These are phyloP conservation scores for Adansonia digitata DNA, from an alignment of 345 rosid genomes.

Conservation along the genomic window DNA sequence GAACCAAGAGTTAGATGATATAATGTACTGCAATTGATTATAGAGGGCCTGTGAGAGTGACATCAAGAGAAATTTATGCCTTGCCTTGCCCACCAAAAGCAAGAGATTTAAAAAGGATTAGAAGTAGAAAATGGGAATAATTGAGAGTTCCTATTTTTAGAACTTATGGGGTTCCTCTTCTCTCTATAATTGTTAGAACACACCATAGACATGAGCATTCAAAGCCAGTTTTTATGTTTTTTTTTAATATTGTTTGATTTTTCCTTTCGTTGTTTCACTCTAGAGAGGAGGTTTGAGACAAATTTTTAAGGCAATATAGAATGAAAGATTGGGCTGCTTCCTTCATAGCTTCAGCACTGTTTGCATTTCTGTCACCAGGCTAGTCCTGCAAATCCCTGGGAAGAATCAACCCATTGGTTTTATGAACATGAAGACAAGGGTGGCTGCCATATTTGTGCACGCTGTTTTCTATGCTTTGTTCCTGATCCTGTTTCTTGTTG, in stretches of 20 bases:
- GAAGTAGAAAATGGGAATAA: background rate
- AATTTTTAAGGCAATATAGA: background rate
- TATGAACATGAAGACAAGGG: slow-evolving; percentile 83
- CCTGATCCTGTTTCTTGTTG: slow-evolving; percentile 59
- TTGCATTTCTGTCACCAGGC: slow-evolving; percentile 70
- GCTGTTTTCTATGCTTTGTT: slow-evolving; percentile 61
- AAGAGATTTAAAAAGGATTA: background rate
- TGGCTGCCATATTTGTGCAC: slow-evolving; percentile 71
- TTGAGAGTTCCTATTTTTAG: background rate
- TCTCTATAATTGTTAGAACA: background rate
- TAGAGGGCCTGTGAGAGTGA: background rate
- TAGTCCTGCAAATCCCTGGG: slow-evolving; percentile 70
- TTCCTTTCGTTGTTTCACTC: background rate
- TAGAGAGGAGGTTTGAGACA: background rate
- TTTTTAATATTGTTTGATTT: background rate
- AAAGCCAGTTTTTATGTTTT: background rate
- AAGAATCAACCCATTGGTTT: slow-evolving; percentile 60
- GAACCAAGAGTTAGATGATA: background rate
- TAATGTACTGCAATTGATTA: background rate
- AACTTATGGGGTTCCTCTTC: slow-evolving; percentile 29
- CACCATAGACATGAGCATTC: background rate
- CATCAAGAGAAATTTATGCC: slow-evolving; percentile 6
- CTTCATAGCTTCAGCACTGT: slow-evolving; percentile 80
- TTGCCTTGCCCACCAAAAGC: slow-evolving; percentile 24
- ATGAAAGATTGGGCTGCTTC: slow-evolving; percentile 95